phyloP scores from a whole-genome alignment of 192 early-diverging fungal species.

The Coemansia javaensis region DNA sequence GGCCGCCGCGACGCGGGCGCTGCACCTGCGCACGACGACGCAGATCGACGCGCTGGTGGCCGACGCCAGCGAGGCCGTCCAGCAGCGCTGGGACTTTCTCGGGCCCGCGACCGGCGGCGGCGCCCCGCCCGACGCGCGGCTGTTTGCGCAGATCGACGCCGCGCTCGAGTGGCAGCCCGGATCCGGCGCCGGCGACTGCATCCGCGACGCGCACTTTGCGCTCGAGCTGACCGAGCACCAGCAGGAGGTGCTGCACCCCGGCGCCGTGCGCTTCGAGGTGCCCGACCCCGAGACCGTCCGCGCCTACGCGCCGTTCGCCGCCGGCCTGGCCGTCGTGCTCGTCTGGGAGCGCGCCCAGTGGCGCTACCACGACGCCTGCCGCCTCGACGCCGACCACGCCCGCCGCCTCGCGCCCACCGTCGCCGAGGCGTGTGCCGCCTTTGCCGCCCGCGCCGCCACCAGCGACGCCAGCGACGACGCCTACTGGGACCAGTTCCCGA shows the following conservation, averaged over 20 bases:
- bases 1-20: conserved; percentile 6
- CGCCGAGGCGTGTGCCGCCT: not conserved
- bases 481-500: conserved; percentile 35
- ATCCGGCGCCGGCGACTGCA: conserved; percentile 14
- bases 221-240: conserved; percentile 40
- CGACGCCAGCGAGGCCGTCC: conserved; percentile 7
- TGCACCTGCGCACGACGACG: conserved; percentile 24
- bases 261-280: conserved; percentile 10
- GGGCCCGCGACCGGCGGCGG: conserved; percentile 6
- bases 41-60: conserved; percentile 39
- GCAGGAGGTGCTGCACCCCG: conserved; percentile 10
- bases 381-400: not conserved
- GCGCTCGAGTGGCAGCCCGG: conserved; percentile 13
- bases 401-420: not conserved
- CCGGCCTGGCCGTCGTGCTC: conserved; percentile 12
- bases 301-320: conserved; percentile 26
- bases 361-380: conserved; percentile 21
- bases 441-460: not conserved
- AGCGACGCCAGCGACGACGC: conserved; percentile 7
- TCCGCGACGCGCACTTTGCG: conserved; percentile 30
- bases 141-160: conserved; percentile 14
- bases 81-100: conserved; percentile 48
- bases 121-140: not conserved
- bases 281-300: conserved; percentile 5
- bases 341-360: conserved; percentile 18